Percentiles rank a stretch among this genome's conserved stretches.
Conservation (phyloP, 768 basidiomycete genomes). For the Phaeotremella skinneri region DNA sequence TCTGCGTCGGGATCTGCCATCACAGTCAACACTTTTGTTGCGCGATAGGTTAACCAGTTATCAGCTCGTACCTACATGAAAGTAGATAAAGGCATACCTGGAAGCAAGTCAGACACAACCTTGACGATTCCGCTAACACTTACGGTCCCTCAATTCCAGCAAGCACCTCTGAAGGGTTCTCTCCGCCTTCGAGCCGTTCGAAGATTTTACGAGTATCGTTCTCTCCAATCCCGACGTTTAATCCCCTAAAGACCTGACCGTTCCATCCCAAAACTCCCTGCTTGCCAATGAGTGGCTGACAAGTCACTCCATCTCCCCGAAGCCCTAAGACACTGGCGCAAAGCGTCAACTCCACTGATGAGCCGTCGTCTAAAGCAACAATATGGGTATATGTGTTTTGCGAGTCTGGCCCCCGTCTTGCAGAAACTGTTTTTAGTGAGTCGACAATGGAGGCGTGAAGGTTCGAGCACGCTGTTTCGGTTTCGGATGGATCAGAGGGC, state of each 20-base stretch:
- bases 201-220: conserved; percentile 41
- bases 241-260: conserved; percentile 49
- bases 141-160: conserved; percentile 45
- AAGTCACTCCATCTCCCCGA: conserved; percentile 32
- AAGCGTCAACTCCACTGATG: conserved; percentile 27
- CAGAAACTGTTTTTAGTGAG: conserved; percentile 18
- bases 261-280: conserved; percentile 48
- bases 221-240: conserved; percentile 28
- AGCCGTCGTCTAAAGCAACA: conserved; percentile 3
- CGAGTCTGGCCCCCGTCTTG: conserved; percentile 33
- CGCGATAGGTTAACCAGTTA: background rate
- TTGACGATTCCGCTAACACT: conserved; percentile 21
- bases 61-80: conserved; percentile 26
- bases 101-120: background rate
- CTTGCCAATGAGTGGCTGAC: conserved; percentile 41
- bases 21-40: background rate
- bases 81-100: conserved; percentile 47
- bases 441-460: conserved; percentile 6
- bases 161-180: conserved; percentile 24
- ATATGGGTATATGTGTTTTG: conserved; percentile 10
- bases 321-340: conserved; percentile 44
- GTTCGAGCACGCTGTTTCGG: background rate
- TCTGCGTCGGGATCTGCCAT: conserved; percentile 21
- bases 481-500: background rate
- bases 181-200: conserved; percentile 28